Conservation (phyloP, 2,329 filamentous ascomycete species). For the Calonectria multiphialidica region DNA sequence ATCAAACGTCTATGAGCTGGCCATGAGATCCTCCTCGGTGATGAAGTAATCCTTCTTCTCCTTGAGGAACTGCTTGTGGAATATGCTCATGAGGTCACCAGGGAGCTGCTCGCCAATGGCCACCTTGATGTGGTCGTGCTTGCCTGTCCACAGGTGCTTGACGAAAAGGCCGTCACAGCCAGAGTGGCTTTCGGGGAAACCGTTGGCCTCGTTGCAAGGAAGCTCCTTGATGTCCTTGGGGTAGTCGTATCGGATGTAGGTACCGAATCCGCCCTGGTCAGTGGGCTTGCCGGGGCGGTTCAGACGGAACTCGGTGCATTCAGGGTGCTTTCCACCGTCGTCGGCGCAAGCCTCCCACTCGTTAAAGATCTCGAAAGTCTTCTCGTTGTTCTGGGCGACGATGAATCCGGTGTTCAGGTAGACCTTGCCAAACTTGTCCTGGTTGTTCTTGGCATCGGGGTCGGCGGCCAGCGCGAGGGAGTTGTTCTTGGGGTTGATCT, state of each 20-base stretch:
- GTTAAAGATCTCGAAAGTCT: slow-evolving; percentile 61
- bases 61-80: slow-evolving; percentile 50
- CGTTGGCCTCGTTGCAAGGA: slow-evolving; percentile 58
- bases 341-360: slow-evolving; percentile 60
- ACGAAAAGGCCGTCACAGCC: slow-evolving; percentile 56
- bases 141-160: slow-evolving; percentile 58
- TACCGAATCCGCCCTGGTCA: slow-evolving; percentile 59
- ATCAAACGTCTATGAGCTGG: slow-evolving; percentile 41
- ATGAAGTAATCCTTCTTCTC: slow-evolving; percentile 52
- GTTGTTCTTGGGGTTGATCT: slow-evolving; percentile 52
- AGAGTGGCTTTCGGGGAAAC: slow-evolving; percentile 53
- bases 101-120: slow-evolving; percentile 53
- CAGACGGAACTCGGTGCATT: slow-evolving; percentile 53
- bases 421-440: slow-evolving; percentile 53
- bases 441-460: slow-evolving; percentile 52
- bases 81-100: slow-evolving; percentile 49
- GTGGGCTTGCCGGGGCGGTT: slow-evolving; percentile 53
- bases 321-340: slow-evolving; percentile 52
- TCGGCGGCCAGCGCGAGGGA: slow-evolving; percentile 57
- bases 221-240: slow-evolving; percentile 55
- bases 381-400: slow-evolving; percentile 62
- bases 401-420: slow-evolving; percentile 67
- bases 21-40: slow-evolving; percentile 48
- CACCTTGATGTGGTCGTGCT: slow-evolving; percentile 53
- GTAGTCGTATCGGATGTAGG: slow-evolving; percentile 56